Base-by-base conservation (phyloP, 805 yeast genomes). In the Ascoidea asiatica region DNA sequence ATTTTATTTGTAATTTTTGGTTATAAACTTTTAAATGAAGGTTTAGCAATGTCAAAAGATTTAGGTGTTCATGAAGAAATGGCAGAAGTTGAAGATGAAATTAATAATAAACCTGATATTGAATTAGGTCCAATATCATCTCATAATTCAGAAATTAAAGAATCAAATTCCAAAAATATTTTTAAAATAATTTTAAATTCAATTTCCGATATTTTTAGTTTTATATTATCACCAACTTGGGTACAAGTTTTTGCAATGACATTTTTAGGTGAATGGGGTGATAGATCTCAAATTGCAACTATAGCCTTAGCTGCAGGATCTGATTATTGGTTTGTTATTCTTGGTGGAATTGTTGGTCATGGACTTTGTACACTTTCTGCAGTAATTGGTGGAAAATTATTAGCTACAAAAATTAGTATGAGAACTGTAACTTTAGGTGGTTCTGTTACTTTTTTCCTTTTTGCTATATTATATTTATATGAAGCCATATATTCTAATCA, bases 291-390 rank as follows among this genome's bases (percentile, higher is more conserved):
- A 66, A 87, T 92, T 45, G 95, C 97, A 39, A 92, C 97, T 33
- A 88, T 92, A 55, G 97, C 97, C 38, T 83, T 92, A 94, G 97
- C 97, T 44, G 95, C 98, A 1, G 96, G 96, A 37, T 79, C 87
- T 39, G 83, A 88, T 61, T 92, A 87, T 64, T 80, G 92, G 89
- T 70, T 71, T 52, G 95, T 89, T 37, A 86, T 90, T 41, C 53
- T 79, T 41, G 98, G 99, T 49, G 95, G 95, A 19, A 76, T 87
- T 37, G 61, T 81, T 39, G 99, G 98, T 33, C 99, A 92, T 62
- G 79, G 81, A 7, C 41, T 83, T 7, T 92, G 97, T 65, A 85
- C 97, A 0, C 76, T 75, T 33, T 75, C 87, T 47, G 97, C 98
- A n/a, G 94, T 90, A 40, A 43, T 85, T 45, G 97, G 97, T 42